These are phyloP conservation scores for Dactylonectria estremocensis DNA, from an alignment of 2,329 filamentous ascomycete species.

Conservation along the genomic window DNA sequence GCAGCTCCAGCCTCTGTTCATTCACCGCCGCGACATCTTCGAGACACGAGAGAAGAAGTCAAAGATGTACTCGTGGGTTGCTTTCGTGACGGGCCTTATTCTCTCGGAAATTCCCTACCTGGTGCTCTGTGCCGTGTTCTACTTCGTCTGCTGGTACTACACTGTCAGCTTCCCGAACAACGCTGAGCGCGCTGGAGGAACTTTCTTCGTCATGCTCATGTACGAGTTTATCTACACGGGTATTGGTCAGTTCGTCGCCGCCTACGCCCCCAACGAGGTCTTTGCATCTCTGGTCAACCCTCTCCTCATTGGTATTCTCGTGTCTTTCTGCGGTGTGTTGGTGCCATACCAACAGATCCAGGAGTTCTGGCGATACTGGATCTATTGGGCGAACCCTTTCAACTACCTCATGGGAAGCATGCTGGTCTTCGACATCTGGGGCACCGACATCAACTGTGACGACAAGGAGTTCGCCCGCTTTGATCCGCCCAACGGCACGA, in stretches of 20 bases:
- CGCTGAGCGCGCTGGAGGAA: conserved; percentile 67
- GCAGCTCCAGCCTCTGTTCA: too few relatives aligned
- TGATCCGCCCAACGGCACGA: conserved; percentile 64
- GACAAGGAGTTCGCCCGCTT: conserved; percentile 66
- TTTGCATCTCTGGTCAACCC: conserved; percentile 73
- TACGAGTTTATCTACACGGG: too few relatives aligned
- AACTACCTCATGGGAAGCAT: too few relatives aligned
- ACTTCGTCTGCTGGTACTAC: conserved; percentile 72
- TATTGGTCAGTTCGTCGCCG: conserved; percentile 76
- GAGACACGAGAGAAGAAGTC: conserved; percentile 73
- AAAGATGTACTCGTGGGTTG: conserved; percentile 74
- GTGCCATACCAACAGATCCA: conserved; percentile 76
- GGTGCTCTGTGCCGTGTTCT: conserved; percentile 61
- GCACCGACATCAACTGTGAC: conserved; percentile 61
- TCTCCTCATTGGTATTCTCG: conserved; percentile 69
- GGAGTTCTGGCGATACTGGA: conserved; percentile 80
- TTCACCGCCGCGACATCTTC: too few relatives aligned
- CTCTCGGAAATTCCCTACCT: conserved; percentile 65
- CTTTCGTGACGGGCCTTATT: conserved; percentile 69
- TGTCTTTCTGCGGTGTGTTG: conserved; percentile 82
- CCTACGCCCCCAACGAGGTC: conserved; percentile 73
- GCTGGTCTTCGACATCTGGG: conserved; percentile 64
- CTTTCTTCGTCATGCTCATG: conserved; percentile 69
- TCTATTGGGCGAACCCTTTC: too few relatives aligned
- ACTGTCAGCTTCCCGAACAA: conserved; percentile 65